A percentile compares a stretch with the other conserved stretches of the same genome.
Evolutionary conservation across 768 basidiomycete species (phyloP).

Genomic region (Tremella fuciformis): DNA sequence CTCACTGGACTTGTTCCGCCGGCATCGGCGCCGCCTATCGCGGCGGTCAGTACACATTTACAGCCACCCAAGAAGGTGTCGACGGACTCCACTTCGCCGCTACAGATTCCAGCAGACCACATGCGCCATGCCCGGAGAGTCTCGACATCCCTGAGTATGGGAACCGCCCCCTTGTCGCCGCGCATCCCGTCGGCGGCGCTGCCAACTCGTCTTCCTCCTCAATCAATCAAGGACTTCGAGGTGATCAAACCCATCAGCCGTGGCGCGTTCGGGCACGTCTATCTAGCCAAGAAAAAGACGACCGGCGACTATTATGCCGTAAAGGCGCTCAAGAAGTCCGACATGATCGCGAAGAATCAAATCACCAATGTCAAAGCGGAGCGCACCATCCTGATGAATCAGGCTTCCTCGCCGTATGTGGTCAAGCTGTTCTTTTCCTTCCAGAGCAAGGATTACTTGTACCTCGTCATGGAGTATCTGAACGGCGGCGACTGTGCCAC

Average conservation of each 20-base stretch:
- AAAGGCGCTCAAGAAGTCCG: constrained; percentile 99
- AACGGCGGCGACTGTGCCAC: constrained; percentile 98
- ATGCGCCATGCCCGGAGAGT: constrained; percentile 32
- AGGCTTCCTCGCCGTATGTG: constrained; percentile 96
- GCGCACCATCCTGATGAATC: constrained; percentile 99
- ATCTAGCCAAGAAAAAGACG: constrained; percentile 94
- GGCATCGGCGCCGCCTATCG: constrained; percentile 58
- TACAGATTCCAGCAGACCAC: constrained; percentile 23
- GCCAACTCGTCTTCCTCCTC: constrained; percentile 70
- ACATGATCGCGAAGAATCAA: constrained; percentile 99
- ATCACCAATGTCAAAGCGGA: constrained; percentile 99
- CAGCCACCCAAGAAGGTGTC: neutral
- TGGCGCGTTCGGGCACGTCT: constrained; percentile 97
- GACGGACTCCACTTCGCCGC: constrained; percentile 25
- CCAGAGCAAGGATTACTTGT: constrained; percentile 98
- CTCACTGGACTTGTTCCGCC: constrained; percentile 39
- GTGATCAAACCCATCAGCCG: constrained; percentile 99
- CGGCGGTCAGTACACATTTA: neutral
- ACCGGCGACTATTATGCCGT: constrained; percentile 99
- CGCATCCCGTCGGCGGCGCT: constrained; percentile 76
- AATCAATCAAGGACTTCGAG: constrained; percentile 98
- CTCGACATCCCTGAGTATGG: constrained; percentile 33
- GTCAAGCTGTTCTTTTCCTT: constrained; percentile 98
- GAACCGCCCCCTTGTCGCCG: constrained; percentile 70
- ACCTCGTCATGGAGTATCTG: constrained; percentile 98